Base-by-base conservation (phyloP, 225 moss, liverwort and hornwort species). In the Physcomitrellopsis africana region DNA sequence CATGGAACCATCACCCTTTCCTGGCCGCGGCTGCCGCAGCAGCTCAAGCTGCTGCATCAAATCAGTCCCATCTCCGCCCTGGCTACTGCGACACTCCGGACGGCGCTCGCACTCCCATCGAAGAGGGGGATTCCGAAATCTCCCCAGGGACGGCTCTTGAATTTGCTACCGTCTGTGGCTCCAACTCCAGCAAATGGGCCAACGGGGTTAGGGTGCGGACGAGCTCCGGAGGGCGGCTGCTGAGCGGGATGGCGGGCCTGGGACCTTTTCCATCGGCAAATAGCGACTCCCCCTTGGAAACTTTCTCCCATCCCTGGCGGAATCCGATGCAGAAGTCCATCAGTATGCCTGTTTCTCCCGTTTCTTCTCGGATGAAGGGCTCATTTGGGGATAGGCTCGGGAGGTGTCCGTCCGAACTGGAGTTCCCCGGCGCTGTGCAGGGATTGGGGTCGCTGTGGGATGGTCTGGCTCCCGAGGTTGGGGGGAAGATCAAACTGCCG, bases 1-100 rank as follows among this genome's bases (percentile, higher is more conserved):
- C 91, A 0, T 96, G 96, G 96, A 92, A 94, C 63, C 96, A 94
- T 37, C 96, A 93, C 48, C 89, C 92, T 55, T 90, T 90, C 42
- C 79, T 96, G 14, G 87, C 89, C 0, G 91, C 93, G 1, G 91
- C 91, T 0, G 89, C 93, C 0, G 89, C 84, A 0, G 89, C 91
- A 1, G 89, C 85, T 8, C 81, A 79, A 19, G 83, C 81, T 19
- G 84, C 84, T 54, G 86, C 79, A 5, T 84, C 88, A 51, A 76
- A 42, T 19, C 89, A 86, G 32, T 81, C 83, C 3, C 86, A 93
- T 47, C 81, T 93, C 18, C 89, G 91, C 2, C 93, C 93, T 0
- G 83, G 85, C 47, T 72, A 83, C 19, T 89, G 89, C 60, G 95
- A 95, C 64, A 82, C 96, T 1, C 81, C 96, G 9, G 96, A 96